Evolutionary conservation across 208 protist species (phyloP).

Genomic region (Zelonia costaricensis): DNA sequence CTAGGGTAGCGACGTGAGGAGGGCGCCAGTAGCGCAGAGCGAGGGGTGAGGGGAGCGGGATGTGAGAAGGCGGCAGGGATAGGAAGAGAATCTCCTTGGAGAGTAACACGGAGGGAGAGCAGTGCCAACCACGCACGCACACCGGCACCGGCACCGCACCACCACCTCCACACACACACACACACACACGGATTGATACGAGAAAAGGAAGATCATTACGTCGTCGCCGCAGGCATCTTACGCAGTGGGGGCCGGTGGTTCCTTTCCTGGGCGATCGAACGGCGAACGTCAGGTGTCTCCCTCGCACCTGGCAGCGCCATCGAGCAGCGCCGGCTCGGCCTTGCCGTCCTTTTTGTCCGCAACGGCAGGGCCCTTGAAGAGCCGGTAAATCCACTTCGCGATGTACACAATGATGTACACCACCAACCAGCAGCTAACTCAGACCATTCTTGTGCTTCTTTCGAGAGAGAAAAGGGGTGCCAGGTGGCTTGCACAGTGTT

Average conservation of each 20-base stretch:
- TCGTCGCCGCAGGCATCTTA: constrained; percentile 17
- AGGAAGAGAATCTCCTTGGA: no score
- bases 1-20: no score
- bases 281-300: constrained; percentile 25
- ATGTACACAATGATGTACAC: constrained; percentile 49
- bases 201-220: no score
- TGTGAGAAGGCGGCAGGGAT: no score
- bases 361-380: constrained; percentile 9
- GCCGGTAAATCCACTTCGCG: constrained; percentile 34
- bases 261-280: constrained; percentile 23
- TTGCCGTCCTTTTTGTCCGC: constrained; percentile 9
- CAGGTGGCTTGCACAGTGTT: no score
- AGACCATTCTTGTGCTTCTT: constrained; percentile 23
- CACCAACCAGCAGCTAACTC: constrained; percentile 59
- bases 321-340: background rate
- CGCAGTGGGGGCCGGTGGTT: constrained; percentile 15
- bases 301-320: constrained; percentile 12
- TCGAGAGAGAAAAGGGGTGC: no score
- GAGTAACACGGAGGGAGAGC: no score
- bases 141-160: no score
- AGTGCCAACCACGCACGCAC: no score
- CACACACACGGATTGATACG: background rate
- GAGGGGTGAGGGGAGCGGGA: no score
- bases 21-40: no score
- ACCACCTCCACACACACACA: background rate